Percentiles rank a stretch among this genome's conserved stretches.
Evolutionary conservation across 306 rosid species (phyloP).

Genomic region (Bauhinia variegata): DNA sequence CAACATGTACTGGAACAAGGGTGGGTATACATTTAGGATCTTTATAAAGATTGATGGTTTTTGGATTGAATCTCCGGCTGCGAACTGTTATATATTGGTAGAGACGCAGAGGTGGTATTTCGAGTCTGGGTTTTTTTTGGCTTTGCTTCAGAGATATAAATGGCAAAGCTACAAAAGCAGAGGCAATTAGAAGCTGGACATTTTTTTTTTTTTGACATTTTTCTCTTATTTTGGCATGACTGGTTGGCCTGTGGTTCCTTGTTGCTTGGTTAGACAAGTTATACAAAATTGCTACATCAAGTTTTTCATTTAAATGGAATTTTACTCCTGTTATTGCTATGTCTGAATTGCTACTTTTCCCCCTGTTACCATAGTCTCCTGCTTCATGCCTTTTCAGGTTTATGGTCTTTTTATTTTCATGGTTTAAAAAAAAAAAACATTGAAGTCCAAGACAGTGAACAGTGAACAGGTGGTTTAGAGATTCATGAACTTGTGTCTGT

Average conservation of each 20-base stretch:
- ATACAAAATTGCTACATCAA: not conserved
- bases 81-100: not conserved
- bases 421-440: not conserved
- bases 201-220: not conserved
- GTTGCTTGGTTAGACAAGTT: conserved; percentile 24
- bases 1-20: conserved; percentile 16
- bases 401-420: conserved; percentile 1
- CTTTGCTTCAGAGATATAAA: conserved; percentile 12
- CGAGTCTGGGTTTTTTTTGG: not conserved
- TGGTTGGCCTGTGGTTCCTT: conserved; percentile 3
- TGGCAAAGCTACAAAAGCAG: not conserved
- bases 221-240: too few species aligned
- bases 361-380: not conserved
- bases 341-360: conserved; percentile 5
- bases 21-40: not conserved
- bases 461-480: not conserved
- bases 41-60: not conserved
- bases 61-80: not conserved
- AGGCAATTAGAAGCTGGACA: conserved; percentile 20
- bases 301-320: conserved; percentile 9
- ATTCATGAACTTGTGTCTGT: not conserved
- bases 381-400: conserved; percentile 17
- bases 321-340: not conserved
- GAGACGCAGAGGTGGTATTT: conserved; percentile 8
- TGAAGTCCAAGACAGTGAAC: not conserved